Percentiles rank a stretch among this genome's conserved stretches.
These are phyloP conservation scores for Mycena rosella DNA, from an alignment of 768 basidiomycete genomes.

Conservation along the genomic window DNA sequence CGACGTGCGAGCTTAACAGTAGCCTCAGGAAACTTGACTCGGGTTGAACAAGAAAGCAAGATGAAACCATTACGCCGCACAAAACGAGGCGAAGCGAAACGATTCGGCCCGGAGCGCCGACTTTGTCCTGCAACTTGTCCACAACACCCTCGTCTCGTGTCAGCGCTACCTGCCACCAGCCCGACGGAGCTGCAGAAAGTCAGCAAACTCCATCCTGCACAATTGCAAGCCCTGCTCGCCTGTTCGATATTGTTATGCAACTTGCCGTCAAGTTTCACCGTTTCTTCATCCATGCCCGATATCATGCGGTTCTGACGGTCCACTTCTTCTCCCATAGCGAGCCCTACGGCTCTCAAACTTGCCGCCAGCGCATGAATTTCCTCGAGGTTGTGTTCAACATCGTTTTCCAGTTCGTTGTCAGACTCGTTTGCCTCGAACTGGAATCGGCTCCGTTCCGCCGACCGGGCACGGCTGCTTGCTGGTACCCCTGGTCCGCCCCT, in stretches of 20 bases:
- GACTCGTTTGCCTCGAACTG: conserved; percentile 81
- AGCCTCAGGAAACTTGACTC: too few species aligned
- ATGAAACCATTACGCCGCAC: too few species aligned
- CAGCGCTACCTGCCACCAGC: conserved; percentile 7
- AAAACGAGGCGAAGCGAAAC: too few species aligned
- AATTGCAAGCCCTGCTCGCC: conserved; percentile 45
- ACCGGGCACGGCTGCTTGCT: conserved; percentile 1
- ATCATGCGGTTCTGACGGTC: conserved; percentile 75
- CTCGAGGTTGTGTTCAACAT: conserved; percentile 79
- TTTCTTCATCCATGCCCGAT: conserved; percentile 69
- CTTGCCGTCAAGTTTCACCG: conserved; percentile 66
- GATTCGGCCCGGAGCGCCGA: too few species aligned
- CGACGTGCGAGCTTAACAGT: too few species aligned
- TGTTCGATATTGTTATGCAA: conserved; percentile 74
- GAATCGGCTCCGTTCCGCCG: conserved; percentile 67
- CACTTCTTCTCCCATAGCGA: conserved; percentile 75
- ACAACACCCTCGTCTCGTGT: too few species aligned
- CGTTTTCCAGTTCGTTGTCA: conserved; percentile 83
- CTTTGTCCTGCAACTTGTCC: too few species aligned
- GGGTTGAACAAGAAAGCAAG: too few species aligned
- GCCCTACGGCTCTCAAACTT: conserved; percentile 68
- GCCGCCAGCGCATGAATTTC: conserved; percentile 73
- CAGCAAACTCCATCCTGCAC: neutral
- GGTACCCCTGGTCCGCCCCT: neutral
- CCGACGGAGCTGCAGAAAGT: conserved; percentile 6